Percentiles rank a stretch among this genome's conserved stretches.
Conservation (phyloP, 192 early-diverging fungal species). For the Dispira simplex region DNA sequence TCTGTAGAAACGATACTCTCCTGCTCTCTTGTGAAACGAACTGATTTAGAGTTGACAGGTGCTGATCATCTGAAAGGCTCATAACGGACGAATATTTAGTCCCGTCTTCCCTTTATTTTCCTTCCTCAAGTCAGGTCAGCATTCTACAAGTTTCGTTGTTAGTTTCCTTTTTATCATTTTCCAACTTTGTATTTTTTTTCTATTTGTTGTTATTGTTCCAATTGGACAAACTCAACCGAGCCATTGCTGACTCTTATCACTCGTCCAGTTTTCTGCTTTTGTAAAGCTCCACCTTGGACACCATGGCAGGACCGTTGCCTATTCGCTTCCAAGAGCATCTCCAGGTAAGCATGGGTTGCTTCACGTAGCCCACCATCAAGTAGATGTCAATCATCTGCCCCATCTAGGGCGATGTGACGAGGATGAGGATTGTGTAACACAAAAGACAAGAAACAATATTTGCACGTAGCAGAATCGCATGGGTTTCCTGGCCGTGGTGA, state of each 20-base stretch:
- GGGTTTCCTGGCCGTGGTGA: background rate
- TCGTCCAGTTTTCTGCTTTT: background rate
- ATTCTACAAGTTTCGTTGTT: background rate
- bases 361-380: background rate
- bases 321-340: conserved; percentile 95
- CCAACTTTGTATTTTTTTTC: background rate
- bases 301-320: conserved; percentile 68
- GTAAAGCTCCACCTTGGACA: conserved; percentile 1
- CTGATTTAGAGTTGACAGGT: no score
- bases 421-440: no score
- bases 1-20: no score
- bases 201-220: background rate
- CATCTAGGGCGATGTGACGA: no score
- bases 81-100: conserved; percentile 8
- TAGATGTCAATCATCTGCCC: background rate
- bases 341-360: conserved; percentile 46
- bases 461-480: background rate
- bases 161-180: background rate
- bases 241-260: background rate
- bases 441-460: background rate
- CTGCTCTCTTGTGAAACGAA: no score
- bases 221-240: background rate
- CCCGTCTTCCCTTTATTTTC: background rate
- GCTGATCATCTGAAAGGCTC: no score
- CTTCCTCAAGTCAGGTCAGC: background rate